Conservation (phyloP, 345 rosid genomes). For the Melaleuca quinquenervia region DNA sequence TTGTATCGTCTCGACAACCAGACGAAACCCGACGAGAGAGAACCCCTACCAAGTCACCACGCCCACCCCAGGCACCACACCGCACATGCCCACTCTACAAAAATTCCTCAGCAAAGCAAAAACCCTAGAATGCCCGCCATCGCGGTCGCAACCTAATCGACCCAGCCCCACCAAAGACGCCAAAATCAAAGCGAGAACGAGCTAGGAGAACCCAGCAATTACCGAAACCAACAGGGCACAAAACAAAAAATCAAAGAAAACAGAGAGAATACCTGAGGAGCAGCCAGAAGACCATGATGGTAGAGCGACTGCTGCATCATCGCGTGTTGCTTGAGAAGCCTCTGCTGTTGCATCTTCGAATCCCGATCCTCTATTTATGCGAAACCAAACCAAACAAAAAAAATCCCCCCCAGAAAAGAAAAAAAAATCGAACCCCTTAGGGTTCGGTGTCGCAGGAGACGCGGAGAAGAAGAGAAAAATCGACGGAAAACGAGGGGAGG, state of each 20-base stretch:
- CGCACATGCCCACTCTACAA: background rate
- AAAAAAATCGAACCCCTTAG: background rate
- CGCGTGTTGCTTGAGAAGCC: slow-evolving; percentile 40
- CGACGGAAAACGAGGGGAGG: background rate
- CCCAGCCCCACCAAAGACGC: background rate
- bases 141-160: background rate
- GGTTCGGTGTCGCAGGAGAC: background rate
- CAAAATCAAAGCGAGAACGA: background rate
- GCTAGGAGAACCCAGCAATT: background rate
- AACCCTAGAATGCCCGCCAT: background rate
- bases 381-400: background rate
- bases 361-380: background rate
- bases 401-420: background rate
- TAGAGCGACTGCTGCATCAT: slow-evolving; percentile 47
- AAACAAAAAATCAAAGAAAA: too few relatives aligned
- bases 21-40: background rate
- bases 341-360: slow-evolving; percentile 37
- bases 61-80: background rate
- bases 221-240: too few relatives aligned
- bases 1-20: background rate
- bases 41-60: background rate
- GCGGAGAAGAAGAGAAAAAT: background rate
- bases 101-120: background rate
- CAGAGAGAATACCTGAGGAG: slow-evolving; percentile 32
- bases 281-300: slow-evolving; percentile 33